These are phyloP conservation scores for Suillus placidus DNA, from an alignment of 768 basidiomycete species.

Conservation along the genomic window DNA sequence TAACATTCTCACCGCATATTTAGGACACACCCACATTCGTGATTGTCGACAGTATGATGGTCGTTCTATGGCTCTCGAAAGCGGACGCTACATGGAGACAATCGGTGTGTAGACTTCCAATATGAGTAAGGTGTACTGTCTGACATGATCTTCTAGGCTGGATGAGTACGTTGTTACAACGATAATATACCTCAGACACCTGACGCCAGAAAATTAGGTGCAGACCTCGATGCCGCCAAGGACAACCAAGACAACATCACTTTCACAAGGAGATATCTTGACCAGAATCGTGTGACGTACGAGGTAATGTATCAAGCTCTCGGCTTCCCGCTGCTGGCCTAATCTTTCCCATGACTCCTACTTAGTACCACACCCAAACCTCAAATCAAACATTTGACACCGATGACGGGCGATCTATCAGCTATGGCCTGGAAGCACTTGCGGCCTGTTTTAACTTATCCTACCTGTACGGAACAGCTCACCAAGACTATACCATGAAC, in stretches of 20 bases:
- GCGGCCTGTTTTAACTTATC: constrained; percentile 62
- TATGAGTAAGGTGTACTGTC: background rate
- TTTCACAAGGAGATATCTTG: constrained; percentile 74
- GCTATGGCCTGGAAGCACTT: constrained; percentile 55
- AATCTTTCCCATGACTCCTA: constrained; percentile 10
- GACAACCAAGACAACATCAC: constrained; percentile 50
- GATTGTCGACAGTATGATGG: constrained; percentile 74
- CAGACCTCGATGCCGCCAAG: constrained; percentile 45
- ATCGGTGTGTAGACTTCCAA: constrained; percentile 53
- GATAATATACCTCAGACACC: background rate
- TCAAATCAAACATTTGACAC: constrained; percentile 66
- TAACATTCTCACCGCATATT: background rate
- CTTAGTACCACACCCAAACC: constrained; percentile 64
- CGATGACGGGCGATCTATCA: constrained; percentile 50
- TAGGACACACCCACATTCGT: constrained; percentile 76
- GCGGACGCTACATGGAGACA: constrained; percentile 93
- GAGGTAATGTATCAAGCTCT: constrained; percentile 43
- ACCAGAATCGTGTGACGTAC: constrained; percentile 77
- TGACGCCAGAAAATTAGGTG: constrained; percentile 36
- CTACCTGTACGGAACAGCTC: constrained; percentile 68
- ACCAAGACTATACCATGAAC: constrained; percentile 70
- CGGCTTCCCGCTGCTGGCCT: background rate
- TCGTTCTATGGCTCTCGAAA: constrained; percentile 76
- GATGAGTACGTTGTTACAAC: constrained; percentile 51
- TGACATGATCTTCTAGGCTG: constrained; percentile 41